Conservation (phyloP, 2,329 filamentous ascomycete genomes). For the Aspergillus nomiae region DNA sequence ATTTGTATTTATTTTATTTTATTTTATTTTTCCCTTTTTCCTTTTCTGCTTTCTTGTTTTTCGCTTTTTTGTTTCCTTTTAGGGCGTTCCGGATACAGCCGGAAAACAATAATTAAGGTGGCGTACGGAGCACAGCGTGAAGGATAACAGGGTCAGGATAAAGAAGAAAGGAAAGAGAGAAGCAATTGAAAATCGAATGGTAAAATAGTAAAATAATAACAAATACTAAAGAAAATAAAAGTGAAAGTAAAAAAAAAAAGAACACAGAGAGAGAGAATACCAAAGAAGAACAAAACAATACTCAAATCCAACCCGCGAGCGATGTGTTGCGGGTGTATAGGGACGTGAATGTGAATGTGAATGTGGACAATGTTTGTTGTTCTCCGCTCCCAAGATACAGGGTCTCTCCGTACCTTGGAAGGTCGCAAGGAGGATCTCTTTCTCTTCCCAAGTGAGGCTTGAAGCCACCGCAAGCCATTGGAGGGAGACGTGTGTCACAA, state of each 20-base stretch:
- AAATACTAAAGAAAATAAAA: neutral
- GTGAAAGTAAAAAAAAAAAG: neutral
- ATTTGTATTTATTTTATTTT: no score
- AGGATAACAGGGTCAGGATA: neutral
- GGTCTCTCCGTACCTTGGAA: neutral
- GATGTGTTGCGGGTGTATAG: neutral
- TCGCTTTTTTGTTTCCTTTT: neutral
- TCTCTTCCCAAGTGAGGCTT: neutral
- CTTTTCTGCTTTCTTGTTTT: neutral
- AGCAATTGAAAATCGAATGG: neutral
- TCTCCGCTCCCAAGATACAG: neutral
- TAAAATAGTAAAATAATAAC: no score
- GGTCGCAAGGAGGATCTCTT: neutral
- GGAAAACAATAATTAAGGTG: conserved; percentile 7
- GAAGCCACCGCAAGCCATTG: conserved; percentile 1
- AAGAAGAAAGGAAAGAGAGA: neutral
- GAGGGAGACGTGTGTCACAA: conserved; percentile 1
- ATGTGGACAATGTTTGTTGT: neutral
- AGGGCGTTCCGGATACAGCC: conserved; percentile 2
- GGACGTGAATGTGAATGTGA: neutral
- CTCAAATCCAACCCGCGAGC: neutral
- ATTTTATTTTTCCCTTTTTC: no score
- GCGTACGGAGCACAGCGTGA: conserved; percentile 6
- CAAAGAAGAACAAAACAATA: neutral
- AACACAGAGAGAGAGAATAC: neutral